phyloP scores from a whole-genome alignment of 192 early-diverging fungal species.

The Cladochytrium replicatum region DNA sequence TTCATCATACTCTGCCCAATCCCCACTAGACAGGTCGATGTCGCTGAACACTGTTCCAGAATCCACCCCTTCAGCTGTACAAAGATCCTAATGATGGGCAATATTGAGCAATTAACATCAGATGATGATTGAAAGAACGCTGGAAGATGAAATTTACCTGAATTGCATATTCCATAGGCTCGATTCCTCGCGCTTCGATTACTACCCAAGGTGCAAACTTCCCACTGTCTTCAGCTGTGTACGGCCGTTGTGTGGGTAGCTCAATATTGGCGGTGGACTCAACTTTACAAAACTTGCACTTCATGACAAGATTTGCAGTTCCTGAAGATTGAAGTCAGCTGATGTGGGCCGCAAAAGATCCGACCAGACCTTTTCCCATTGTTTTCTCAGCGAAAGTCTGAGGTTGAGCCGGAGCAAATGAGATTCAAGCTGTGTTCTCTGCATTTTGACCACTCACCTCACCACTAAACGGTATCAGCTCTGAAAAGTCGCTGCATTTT shows the following conservation, averaged over 20 bases:
- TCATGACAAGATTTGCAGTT: conserved; percentile 81
- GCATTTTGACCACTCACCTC: no score
- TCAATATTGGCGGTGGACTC: conserved; percentile 28
- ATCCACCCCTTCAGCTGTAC: conserved; percentile 60
- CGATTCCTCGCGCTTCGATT: conserved; percentile 77
- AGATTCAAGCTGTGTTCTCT: no score
- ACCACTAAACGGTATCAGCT: no score
- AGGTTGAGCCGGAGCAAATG: no score
- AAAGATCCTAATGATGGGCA: no score
- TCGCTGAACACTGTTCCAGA: conserved; percentile 63
- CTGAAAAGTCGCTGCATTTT: conserved; percentile 78
- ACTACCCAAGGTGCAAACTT: conserved; percentile 50
- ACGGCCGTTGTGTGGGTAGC: conserved; percentile 30
- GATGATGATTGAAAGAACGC: no score
- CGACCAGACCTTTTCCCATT: no score
- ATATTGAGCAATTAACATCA: no score
- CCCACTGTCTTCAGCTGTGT: conserved; percentile 47
- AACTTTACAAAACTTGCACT: conserved; percentile 83
- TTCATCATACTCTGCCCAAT: conserved; percentile 93
- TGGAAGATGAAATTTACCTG: conserved; percentile 29
- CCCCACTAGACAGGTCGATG: conserved; percentile 65
- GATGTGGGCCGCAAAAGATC: conserved; percentile 54
- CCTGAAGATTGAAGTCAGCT: no score
- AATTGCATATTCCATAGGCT: conserved; percentile 70
- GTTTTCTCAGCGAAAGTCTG: no score